Percentiles rank a stretch among this genome's conserved stretches.
phyloP scores from a whole-genome alignment of 176 grass and related monocot genomes.

The Poa annua region DNA sequence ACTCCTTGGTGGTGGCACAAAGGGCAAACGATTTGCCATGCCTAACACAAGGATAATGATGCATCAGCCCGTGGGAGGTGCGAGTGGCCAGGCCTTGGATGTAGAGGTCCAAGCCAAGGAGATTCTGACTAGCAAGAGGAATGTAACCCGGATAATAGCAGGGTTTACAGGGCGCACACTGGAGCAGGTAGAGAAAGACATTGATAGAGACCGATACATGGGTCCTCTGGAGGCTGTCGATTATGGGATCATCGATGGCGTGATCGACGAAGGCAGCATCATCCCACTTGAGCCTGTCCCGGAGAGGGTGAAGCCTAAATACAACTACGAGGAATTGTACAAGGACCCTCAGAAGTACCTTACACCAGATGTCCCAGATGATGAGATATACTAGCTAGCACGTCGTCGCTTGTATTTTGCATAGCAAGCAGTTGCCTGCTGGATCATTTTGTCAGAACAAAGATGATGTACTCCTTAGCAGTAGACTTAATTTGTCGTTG shows the following conservation, averaged over 20 bases:
- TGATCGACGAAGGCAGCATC: conserved; percentile 74
- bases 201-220: conserved; percentile 91
- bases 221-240: conserved; percentile 86
- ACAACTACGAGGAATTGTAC: conserved; percentile 61
- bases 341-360: conserved; percentile 80
- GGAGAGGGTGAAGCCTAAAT: conserved; percentile 65
- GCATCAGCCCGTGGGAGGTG: conserved; percentile 82
- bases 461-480: conserved; percentile 29
- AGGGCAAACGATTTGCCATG: conserved; percentile 95
- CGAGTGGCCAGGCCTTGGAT: conserved; percentile 71
- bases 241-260: conserved; percentile 86
- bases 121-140: conserved; percentile 82
- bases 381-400: conserved; percentile 78
- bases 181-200: conserved; percentile 86
- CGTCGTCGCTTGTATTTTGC: not conserved
- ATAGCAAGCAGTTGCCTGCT: not conserved
- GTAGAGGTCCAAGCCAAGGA: conserved; percentile 84
- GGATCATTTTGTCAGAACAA: conserved; percentile 25
- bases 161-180: conserved; percentile 61
- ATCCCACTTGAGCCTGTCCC: conserved; percentile 67
- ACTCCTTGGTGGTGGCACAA: conserved; percentile 87
- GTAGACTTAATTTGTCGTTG: conserved; percentile 24
- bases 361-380: conserved; percentile 79
- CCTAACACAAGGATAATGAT: conserved; percentile 97
- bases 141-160: conserved; percentile 63